These are phyloP conservation scores for Pseudocercospora macadamiae DNA, from an alignment of 2,329 filamentous ascomycete genomes.

Conservation along the genomic window DNA sequence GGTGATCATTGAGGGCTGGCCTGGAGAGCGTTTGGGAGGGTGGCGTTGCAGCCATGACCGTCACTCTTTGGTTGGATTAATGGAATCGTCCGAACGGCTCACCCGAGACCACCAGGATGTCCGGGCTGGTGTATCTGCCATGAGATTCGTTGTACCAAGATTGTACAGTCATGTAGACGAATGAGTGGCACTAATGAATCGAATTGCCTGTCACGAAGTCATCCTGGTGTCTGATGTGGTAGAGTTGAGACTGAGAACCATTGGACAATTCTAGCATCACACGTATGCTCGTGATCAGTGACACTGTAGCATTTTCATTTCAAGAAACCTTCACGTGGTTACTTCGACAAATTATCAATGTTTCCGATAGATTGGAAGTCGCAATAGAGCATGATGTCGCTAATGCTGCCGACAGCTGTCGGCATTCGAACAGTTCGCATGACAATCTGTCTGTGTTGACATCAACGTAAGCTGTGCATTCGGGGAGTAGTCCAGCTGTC, in stretches of 20 bases:
- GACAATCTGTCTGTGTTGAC: not conserved
- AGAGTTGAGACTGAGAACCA: not conserved
- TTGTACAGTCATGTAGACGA: too few species aligned
- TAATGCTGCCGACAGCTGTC: not conserved
- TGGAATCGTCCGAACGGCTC: not conserved
- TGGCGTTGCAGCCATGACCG: not conserved
- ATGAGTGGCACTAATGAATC: too few species aligned
- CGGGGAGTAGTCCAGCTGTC: not conserved
- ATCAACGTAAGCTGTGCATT: constrained; percentile 1
- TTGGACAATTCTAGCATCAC: too few species aligned
- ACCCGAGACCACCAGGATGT: not conserved
- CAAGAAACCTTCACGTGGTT: too few species aligned
- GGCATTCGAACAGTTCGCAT: constrained; percentile 3
- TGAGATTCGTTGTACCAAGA: not conserved
- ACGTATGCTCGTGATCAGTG: too few species aligned
- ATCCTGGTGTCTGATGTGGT: not conserved
- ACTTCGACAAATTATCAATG: too few species aligned
- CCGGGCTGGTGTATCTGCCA: not conserved
- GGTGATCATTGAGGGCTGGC: not conserved
- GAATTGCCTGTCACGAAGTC: not conserved
- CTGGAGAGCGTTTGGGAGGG: not conserved
- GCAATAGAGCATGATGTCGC: not conserved
- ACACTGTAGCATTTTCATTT: too few species aligned
- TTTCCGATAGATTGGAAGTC: not conserved
- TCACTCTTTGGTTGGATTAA: not conserved